Conservation (phyloP, 768 basidiomycete species). For the Russula olivacea region DNA sequence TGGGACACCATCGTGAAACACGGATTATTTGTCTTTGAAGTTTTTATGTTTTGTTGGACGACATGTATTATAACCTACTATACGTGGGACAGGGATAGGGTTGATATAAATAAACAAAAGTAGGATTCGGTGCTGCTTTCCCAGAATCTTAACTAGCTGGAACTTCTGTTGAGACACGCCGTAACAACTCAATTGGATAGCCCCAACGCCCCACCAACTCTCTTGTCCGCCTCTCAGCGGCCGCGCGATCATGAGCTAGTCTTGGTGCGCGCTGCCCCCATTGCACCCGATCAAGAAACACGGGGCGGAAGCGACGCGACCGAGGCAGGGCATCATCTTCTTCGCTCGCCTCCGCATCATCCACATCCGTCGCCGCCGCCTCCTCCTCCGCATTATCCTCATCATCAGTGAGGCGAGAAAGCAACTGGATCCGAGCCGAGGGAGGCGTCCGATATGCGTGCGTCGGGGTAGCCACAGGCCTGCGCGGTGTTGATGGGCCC, state of each 20-base stretch:
- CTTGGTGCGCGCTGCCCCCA: slow-evolving; percentile 23
- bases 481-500: slow-evolving; percentile 23
- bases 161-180: not conserved
- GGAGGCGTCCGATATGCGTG: slow-evolving; percentile 23
- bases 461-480: not conserved
- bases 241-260: slow-evolving; percentile 16
- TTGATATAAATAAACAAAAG: too few relatives aligned
- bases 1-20: too few relatives aligned
- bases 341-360: not conserved
- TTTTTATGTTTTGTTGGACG: too few relatives aligned
- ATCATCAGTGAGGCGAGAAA: slow-evolving; percentile 6
- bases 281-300: slow-evolving; percentile 22
- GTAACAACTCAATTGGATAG: slow-evolving; percentile 14
- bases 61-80: too few relatives aligned
- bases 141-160: not conserved
- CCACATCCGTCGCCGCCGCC: too few relatives aligned
- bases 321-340: slow-evolving; percentile 4
- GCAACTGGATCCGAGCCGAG: slow-evolving; percentile 13
- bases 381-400: not conserved
- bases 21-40: too few relatives aligned
- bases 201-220: slow-evolving; percentile 18
- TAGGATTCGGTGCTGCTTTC: not conserved
- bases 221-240: slow-evolving; percentile 10
- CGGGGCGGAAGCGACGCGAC: slow-evolving; percentile 23
- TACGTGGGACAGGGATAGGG: too few relatives aligned